Base-by-base conservation (phyloP, 1,284 basidiomycete genomes). In the Grifola frondosa region DNA sequence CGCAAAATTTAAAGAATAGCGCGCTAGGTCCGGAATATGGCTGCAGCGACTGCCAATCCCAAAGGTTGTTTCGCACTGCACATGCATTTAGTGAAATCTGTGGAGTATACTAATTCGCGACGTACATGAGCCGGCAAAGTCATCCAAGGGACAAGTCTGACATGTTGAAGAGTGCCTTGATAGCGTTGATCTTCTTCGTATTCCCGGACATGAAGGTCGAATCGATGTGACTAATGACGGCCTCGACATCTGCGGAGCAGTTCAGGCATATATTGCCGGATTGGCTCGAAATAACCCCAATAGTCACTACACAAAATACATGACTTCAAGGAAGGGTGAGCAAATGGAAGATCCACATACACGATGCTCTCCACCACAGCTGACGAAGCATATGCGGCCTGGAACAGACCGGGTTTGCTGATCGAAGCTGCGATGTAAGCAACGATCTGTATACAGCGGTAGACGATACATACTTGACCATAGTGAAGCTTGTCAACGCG, bases 211-310 rank as follows among this genome's bases (percentile, higher is more conserved):
- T 65, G 52, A 85, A 78, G 1, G 78, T 73, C 26, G 69, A 38
- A 58, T 88, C 85, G 35, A 88, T 64, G 53, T 84, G 73, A 2
- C 71, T 56, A 46, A 88, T 75, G 15, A 81, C 83, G n/a, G 73
- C 74, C 58, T 83, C 65, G 20, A 88, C 74, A 53, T 88, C 85
- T 0, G 80, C 73, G 10, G 83, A 86, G 62, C 85, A 88, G 60
- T 88, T 88, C 52, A 0, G 84, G 81, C 83, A 87, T 88, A 54
- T 78, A 69, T 49, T 78, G 69, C 9, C 77, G 74, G 48, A 85
- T 77, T 13, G 83, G 83, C 49, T 84, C 81, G 62, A 84, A 87
- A 59, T 87, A 88, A 41, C 68, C 69, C 76, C 84, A 86, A 58
- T 76, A 86, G 55, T 85, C 58, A 21, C 62, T 64, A 42, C 15